Percentiles rank a stretch among this genome's conserved stretches.
Evolutionary conservation across 1,139 yeast species (phyloP).

Genomic region (Lizanozyma gosingica): DNA sequence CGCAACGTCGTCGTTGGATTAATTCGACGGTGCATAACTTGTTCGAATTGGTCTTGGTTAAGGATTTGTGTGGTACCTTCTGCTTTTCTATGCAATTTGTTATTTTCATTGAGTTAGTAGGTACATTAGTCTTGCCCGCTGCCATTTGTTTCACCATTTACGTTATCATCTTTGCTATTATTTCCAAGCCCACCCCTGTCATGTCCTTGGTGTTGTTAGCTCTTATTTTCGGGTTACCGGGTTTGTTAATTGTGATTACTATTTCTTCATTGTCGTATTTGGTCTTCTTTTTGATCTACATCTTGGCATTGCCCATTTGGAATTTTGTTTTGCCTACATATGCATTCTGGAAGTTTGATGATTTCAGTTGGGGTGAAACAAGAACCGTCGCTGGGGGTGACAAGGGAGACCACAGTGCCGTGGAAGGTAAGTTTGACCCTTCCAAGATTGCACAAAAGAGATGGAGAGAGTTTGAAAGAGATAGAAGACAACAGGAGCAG

Average conservation of each 20-base stretch:
- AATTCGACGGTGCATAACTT: constrained; percentile 94
- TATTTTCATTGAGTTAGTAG: constrained; percentile 76
- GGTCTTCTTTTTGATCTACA: constrained; percentile 73
- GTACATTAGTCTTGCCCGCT: constrained; percentile 87
- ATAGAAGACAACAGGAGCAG: constrained; percentile 28
- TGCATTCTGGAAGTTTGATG: constrained; percentile 96
- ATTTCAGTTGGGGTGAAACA: constrained; percentile 98
- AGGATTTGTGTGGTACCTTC: constrained; percentile 93
- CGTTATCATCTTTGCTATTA: constrained; percentile 67
- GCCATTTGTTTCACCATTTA: constrained; percentile 84
- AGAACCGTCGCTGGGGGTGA: constrained; percentile 74
- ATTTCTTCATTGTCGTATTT: constrained; percentile 72
- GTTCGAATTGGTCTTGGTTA: constrained; percentile 81
- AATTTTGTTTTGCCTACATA: constrained; percentile 83
- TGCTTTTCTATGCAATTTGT: constrained; percentile 97
- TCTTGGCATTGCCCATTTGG: constrained; percentile 88
- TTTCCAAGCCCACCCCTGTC: constrained; percentile 75
- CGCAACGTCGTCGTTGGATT: constrained; percentile 98
- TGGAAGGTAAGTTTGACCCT: constrained; percentile 81
- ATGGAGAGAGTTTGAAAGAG: constrained; percentile 91
- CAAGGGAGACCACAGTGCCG: constrained; percentile 50
- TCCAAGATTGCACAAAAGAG: constrained; percentile 81
- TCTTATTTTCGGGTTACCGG: constrained; percentile 85
- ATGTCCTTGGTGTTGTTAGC: constrained; percentile 74
- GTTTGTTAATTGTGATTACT: constrained; percentile 76